Evolutionary conservation across 2,329 filamentous ascomycete species (phyloP).

Genomic region (Lachnellula hyalina): DNA sequence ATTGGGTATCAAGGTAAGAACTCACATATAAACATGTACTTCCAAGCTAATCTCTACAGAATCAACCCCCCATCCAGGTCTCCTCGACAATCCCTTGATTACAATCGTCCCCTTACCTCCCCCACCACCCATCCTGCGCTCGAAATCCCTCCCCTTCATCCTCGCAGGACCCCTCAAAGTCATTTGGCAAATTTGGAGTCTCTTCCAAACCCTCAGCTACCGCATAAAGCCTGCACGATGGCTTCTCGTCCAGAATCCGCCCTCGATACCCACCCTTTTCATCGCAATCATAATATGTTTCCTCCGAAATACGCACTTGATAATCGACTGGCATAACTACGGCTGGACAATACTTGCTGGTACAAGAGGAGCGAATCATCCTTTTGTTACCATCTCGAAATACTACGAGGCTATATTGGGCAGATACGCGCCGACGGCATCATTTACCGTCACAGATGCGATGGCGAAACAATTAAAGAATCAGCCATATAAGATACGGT

Average conservation of each 20-base stretch:
- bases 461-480: conserved; percentile 70
- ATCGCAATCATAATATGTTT: conserved; percentile 68
- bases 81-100: conserved; percentile 64
- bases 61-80: conserved; percentile 73
- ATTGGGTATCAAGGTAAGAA: conserved; percentile 76
- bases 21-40: conserved; percentile 3
- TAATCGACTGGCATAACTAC: conserved; percentile 99
- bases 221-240: conserved; percentile 68
- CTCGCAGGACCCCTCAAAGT: conserved; percentile 79
- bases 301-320: conserved; percentile 71
- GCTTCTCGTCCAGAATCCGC: conserved; percentile 92
- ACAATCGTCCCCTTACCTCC: conserved; percentile 64
- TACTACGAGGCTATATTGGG: conserved; percentile 73
- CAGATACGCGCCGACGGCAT: conserved; percentile 59
- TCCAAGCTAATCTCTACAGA: conserved; percentile 43
- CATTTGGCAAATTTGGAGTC: conserved; percentile 68
- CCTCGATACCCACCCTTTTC: conserved; percentile 84
- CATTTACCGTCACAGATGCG: conserved; percentile 84
- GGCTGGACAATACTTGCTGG: conserved; percentile 85
- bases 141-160: conserved; percentile 69
- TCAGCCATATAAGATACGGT: conserved; percentile 58
- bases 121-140: conserved; percentile 62
- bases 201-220: conserved; percentile 71
- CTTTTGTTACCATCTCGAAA: conserved; percentile 71
- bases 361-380: conserved; percentile 53